Percentiles rank a stretch among this genome's conserved stretches.
phyloP scores from a whole-genome alignment of 768 basidiomycete genomes.

The Tulasnella sp. region DNA sequence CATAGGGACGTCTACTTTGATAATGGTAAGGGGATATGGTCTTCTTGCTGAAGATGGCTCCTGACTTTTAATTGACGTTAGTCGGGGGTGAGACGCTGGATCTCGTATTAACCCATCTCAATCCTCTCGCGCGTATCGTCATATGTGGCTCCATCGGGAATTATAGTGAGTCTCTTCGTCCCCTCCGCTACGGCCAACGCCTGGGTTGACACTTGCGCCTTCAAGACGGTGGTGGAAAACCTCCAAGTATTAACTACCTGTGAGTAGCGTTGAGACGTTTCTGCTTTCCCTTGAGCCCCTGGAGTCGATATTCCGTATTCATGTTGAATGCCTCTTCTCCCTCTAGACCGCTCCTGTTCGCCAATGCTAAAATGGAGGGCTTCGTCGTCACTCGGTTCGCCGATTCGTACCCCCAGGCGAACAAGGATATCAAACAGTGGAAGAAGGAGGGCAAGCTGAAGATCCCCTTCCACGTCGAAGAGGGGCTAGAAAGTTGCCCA shows the following conservation, averaged over 20 bases:
- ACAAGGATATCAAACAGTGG: slow-evolving; percentile 45
- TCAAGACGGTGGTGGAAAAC: slow-evolving; percentile 38
- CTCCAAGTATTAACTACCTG: slow-evolving; percentile 57
- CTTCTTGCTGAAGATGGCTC: background rate
- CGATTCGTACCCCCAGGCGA: slow-evolving; percentile 45
- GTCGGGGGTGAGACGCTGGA: slow-evolving; percentile 67
- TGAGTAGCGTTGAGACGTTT: background rate
- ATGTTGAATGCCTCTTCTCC: slow-evolving; percentile 17
- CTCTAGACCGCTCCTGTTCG: slow-evolving; percentile 47
- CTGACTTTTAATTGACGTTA: background rate
- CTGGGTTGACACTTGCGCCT: background rate
- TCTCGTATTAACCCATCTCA: slow-evolving; percentile 60
- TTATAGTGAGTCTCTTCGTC: slow-evolving; percentile 46
- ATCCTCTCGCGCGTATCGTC: slow-evolving; percentile 64
- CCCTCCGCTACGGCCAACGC: background rate
- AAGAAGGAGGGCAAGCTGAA: slow-evolving; percentile 60
- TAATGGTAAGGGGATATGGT: slow-evolving; percentile 38
- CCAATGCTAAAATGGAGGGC: slow-evolving; percentile 71
- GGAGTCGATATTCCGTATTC: too few species aligned
- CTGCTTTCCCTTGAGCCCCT: too few species aligned
- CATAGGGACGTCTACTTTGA: slow-evolving; percentile 65
- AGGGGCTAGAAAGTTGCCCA: slow-evolving; percentile 66
- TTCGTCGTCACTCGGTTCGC: slow-evolving; percentile 84
- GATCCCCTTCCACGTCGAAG: slow-evolving; percentile 67
- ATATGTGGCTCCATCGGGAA: slow-evolving; percentile 83